Percentiles rank a stretch among this genome's conserved stretches.
Conservation (phyloP, 192 early-diverging fungal genomes). For the Entrophospora sp. region DNA sequence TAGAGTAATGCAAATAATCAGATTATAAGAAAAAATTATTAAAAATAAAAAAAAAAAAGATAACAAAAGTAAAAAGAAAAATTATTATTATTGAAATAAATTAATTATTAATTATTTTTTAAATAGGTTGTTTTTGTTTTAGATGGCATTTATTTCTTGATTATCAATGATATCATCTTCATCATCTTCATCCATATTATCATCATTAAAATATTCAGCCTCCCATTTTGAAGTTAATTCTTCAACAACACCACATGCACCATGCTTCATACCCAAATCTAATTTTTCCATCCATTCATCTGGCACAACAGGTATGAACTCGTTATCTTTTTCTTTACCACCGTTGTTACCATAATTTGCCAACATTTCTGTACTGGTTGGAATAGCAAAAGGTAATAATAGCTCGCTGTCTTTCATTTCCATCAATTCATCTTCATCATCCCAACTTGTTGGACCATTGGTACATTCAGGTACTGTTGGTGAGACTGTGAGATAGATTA, state of each 20-base stretch:
- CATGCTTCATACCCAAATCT: slow-evolving; percentile 18
- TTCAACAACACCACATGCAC: slow-evolving; percentile 11
- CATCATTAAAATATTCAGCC: slow-evolving; percentile 12
- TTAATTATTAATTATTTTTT: too few relatives aligned
- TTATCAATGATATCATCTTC: neutral
- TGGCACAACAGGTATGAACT: slow-evolving; percentile 13
- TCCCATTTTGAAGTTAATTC: slow-evolving; percentile 21
- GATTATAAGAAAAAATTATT: too few relatives aligned
- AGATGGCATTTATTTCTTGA: too few relatives aligned
- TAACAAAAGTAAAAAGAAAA: too few relatives aligned
- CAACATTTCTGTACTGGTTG: slow-evolving; percentile 20
- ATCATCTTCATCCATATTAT: slow-evolving; percentile 6
- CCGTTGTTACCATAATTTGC: slow-evolving; percentile 14
- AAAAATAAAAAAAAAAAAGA: too few relatives aligned
- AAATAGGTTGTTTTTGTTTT: too few relatives aligned
- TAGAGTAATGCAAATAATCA: too few relatives aligned
- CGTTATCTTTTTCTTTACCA: slow-evolving; percentile 12
- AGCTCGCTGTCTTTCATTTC: slow-evolving; percentile 16
- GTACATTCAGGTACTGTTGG: neutral
- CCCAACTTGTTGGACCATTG: slow-evolving; percentile 10
- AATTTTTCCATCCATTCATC: slow-evolving; percentile 25
- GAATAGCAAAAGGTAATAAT: slow-evolving; percentile 18
- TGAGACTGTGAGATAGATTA: slow-evolving; percentile 2
- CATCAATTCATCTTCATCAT: slow-evolving; percentile 20
- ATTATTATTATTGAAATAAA: too few relatives aligned